Evolutionary conservation across 2,329 filamentous ascomycete species (phyloP), one percentile per base, ranked within the genome.

Genomic region (Epichloe glyceriae): DNA sequence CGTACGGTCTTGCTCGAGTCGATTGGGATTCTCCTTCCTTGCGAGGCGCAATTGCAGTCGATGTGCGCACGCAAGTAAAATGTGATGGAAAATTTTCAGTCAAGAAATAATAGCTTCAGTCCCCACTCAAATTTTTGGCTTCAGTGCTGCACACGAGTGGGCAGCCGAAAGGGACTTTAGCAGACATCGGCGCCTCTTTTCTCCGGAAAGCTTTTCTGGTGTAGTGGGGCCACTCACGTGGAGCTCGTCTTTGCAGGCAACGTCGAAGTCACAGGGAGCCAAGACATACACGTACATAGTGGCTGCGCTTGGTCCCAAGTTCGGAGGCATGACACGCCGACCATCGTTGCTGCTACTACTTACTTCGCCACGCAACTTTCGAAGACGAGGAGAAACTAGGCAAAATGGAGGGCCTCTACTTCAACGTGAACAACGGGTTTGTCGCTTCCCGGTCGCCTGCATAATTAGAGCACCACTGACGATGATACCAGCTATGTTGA

Each of bases 341-440:
- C 40, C 14, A 47, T 43, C 34, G 5, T 40, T 51, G n/a, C 33
- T 38, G 17, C 42, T 22, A 17, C 15, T 14, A 22, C 33, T 46
- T 33, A 19, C 38, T 10, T 39, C 47, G 15, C 5, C 26, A 20
- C 30, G 19, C 12, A 26, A 52, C 37, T 5, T 39, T 14, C 22
- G 20, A 38, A 26, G 30, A 6, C 6, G 34, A 52, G 19, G 35
- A 49, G 30, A 38, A 33, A 12, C 19, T 11, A 17, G 40, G 14
- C 17, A 35, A 44, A 53, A 95, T 95, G 89, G 89, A 95, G 76
- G 89, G 89, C 53, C 82, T 96, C 44, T 85, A 89, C 62, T 96
- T 93, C 73, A 96, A 96, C 72, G 86, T 91, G 56, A 89, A 94
- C 70, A 90, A 88, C 71, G 90, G 90, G 85, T 91, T 74, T 57